phyloP scores from a whole-genome alignment of 331 rosid genomes.

The Spiraea crenata region DNA sequence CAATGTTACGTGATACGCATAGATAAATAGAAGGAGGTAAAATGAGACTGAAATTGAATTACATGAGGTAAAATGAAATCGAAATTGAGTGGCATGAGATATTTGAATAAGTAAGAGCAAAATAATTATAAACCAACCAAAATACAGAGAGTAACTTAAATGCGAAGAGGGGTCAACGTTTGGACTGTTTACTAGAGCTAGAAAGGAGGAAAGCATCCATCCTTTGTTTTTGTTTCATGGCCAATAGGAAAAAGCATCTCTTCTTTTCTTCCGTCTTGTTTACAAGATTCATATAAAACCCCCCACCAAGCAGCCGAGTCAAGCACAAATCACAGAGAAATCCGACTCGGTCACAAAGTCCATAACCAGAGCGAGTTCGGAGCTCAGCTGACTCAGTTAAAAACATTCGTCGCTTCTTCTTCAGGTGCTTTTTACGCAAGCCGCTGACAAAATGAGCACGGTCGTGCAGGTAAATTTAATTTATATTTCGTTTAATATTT shows the following conservation, averaged over 20 bases:
- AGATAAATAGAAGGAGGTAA: too few relatives aligned
- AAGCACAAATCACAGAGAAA: not conserved
- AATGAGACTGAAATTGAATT: too few relatives aligned
- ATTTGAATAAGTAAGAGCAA: too few relatives aligned
- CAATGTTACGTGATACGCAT: too few relatives aligned
- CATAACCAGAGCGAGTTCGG: slow-evolving; percentile 21
- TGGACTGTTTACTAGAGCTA: not conserved
- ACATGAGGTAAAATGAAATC: too few relatives aligned
- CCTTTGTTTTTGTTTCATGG: not conserved
- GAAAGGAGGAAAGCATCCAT: not conserved
- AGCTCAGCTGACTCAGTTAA: slow-evolving; percentile 22
- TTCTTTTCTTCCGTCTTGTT: not conserved
- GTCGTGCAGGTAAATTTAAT: slow-evolving; percentile 56
- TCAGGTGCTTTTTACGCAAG: not conserved
- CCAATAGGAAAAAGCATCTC: not conserved
- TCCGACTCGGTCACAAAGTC: not conserved
- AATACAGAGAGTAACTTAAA: not conserved
- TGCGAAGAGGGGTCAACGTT: accelerated
- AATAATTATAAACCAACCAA: not conserved
- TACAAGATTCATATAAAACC: not conserved
- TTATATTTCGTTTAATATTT: not conserved
- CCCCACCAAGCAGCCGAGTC: slow-evolving; percentile 24
- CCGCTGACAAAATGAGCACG: slow-evolving; percentile 51
- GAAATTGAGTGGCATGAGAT: too few relatives aligned
- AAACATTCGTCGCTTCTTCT: not conserved